phyloP scores from a whole-genome alignment of 768 basidiomycete genomes.

The Tulasnella sp. region DNA sequence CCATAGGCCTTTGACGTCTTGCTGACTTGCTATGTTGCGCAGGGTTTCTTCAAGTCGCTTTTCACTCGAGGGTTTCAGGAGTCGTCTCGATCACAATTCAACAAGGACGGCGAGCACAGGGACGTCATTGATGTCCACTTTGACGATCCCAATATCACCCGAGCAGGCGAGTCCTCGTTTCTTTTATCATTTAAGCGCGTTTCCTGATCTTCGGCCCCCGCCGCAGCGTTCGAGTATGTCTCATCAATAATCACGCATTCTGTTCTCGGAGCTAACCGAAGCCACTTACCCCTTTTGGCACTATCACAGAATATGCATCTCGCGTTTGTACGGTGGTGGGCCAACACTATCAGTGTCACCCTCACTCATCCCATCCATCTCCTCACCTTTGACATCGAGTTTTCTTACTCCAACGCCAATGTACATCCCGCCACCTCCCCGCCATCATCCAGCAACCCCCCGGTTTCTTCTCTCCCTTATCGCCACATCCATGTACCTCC shows the following conservation, averaged over 20 bases:
- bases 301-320: slow-evolving; percentile 59
- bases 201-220: slow-evolving; percentile 7
- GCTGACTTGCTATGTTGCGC: slow-evolving; percentile 9
- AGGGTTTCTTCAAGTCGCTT: slow-evolving; percentile 83
- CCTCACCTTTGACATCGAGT: slow-evolving; percentile 61
- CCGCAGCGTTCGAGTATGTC: slow-evolving; percentile 80
- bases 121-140: slow-evolving; percentile 59
- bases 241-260: neutral
- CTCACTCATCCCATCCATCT: slow-evolving; percentile 50
- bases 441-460: slow-evolving; percentile 66
- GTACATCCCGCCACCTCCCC: slow-evolving; percentile 33
- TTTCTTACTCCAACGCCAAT: slow-evolving; percentile 31
- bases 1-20: neutral
- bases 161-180: slow-evolving; percentile 52
- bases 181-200: slow-evolving; percentile 9
- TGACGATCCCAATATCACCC: slow-evolving; percentile 80
- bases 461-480: slow-evolving; percentile 76
- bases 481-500: slow-evolving; percentile 78
- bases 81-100: slow-evolving; percentile 29
- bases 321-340: slow-evolving; percentile 78
- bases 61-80: slow-evolving; percentile 76
- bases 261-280: neutral
- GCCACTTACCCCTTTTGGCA: slow-evolving; percentile 6
- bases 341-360: slow-evolving; percentile 62
- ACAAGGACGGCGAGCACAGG: slow-evolving; percentile 14